Evolutionary conservation across 1,139 yeast genomes (phyloP).

Genomic region (Taiozyma sp.): DNA sequence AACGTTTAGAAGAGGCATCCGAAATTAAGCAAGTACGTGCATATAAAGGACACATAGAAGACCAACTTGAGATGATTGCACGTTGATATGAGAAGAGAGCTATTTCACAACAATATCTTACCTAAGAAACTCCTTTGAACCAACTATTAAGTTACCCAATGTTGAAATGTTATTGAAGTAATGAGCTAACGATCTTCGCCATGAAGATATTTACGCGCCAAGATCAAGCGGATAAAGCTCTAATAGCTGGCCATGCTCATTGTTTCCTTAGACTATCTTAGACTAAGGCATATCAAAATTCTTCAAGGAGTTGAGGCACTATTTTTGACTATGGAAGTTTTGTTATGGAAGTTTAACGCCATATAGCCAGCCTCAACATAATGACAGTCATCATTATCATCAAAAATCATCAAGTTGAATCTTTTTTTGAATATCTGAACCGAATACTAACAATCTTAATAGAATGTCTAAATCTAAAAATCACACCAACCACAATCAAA

Average conservation of each 20-base stretch:
- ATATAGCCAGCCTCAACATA: not conserved
- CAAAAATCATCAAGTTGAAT: not conserved
- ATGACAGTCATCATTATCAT: not conserved
- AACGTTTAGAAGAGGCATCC: not conserved
- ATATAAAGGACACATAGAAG: not conserved
- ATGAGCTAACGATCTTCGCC: not conserved
- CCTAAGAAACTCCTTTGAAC: not conserved
- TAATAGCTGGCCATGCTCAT: too few species aligned
- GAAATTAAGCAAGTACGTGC: conserved; percentile 13
- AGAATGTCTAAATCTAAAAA: conserved; percentile 97
- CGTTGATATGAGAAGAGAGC: not conserved
- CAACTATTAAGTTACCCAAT: not conserved
- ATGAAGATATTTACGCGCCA: not conserved
- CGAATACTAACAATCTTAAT: conserved; percentile 7
- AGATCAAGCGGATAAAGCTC: too few species aligned
- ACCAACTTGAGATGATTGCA: not conserved
- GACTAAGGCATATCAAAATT: too few species aligned
- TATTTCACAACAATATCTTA: not conserved
- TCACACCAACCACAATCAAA: conserved; percentile 99
- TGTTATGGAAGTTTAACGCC: not conserved
- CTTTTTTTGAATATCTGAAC: not conserved
- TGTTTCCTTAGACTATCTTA: too few species aligned
- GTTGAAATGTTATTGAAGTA: not conserved
- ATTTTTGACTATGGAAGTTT: too few species aligned
- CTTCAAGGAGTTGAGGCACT: too few species aligned